These are phyloP conservation scores for Globomyces sp. DNA, from an alignment of 371 early-diverging fungal genomes.

Conservation along the genomic window DNA sequence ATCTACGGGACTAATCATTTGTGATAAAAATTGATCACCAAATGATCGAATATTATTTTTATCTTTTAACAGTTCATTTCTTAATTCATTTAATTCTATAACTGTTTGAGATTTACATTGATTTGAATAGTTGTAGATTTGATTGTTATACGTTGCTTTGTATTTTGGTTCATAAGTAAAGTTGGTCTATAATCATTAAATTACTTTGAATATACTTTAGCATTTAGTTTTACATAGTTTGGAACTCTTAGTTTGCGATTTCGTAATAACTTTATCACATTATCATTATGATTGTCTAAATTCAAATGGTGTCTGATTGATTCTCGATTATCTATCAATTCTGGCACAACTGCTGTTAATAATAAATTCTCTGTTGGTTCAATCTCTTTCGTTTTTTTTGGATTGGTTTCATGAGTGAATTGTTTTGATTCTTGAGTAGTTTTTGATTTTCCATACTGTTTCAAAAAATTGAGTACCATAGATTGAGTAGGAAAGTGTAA, in stretches of 20 bases:
- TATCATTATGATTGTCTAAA: neutral
- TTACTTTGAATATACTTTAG: neutral
- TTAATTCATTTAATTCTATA: neutral
- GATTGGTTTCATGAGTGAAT: too few relatives aligned
- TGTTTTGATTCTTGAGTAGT: too few relatives aligned
- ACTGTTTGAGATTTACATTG: neutral
- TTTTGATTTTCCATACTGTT: too few relatives aligned
- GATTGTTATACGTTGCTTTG: neutral
- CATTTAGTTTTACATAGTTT: constrained; percentile 13
- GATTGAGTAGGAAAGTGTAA: too few relatives aligned
- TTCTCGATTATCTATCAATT: too few relatives aligned
- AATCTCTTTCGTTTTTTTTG: too few relatives aligned
- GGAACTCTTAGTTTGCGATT: neutral
- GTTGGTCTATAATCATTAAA: neutral
- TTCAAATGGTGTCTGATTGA: too few relatives aligned
- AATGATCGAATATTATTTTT: neutral
- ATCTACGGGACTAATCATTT: neutral
- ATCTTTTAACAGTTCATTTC: neutral
- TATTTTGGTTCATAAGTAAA: constrained; percentile 8
- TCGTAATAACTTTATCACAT: neutral
- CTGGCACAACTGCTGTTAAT: too few relatives aligned
- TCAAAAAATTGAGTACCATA: too few relatives aligned
- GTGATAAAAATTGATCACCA: neutral
- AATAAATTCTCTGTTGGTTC: too few relatives aligned
- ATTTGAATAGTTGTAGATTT: neutral